A percentile compares a stretch with the other conserved stretches of the same genome.
These are phyloP conservation scores for Coprinopsis sp. DNA, from an alignment of 768 basidiomycete species.

Conservation along the genomic window DNA sequence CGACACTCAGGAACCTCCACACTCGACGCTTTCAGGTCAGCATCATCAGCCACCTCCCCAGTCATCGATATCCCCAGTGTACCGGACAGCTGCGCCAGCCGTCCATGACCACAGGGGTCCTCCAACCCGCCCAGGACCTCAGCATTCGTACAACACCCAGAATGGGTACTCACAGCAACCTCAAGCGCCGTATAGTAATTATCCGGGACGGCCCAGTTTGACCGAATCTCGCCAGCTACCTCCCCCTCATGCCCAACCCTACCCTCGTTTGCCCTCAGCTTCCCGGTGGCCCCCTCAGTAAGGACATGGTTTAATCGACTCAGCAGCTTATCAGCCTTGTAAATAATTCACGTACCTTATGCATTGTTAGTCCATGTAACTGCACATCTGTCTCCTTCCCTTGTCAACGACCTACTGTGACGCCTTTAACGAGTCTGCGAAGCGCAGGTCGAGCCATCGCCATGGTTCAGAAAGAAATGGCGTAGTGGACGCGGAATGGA, in stretches of 20 bases:
- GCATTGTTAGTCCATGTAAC: neutral
- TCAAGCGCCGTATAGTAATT: constrained; percentile 12
- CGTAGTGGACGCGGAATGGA: too few species aligned
- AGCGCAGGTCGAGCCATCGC: too few species aligned
- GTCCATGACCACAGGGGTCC: constrained; percentile 4
- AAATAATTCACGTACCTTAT: constrained; percentile 13
- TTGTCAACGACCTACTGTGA: too few species aligned
- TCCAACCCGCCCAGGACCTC: constrained; percentile 8
- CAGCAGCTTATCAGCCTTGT: neutral
- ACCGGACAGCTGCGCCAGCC: too few species aligned
- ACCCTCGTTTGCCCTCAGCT: constrained; percentile 6
- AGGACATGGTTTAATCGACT: neutral
- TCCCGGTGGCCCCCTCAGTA: constrained; percentile 2
- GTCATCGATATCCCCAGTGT: neutral
- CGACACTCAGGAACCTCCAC: constrained; percentile 21
- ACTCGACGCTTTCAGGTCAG: constrained; percentile 9
- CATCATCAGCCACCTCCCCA: neutral
- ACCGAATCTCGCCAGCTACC: constrained; percentile 21
- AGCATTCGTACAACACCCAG: constrained; percentile 16
- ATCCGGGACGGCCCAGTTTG: constrained; percentile 13
- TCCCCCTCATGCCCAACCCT: constrained; percentile 16
- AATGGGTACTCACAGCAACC: constrained; percentile 17
- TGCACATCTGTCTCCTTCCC: too few species aligned
- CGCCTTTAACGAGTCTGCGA: too few species aligned
- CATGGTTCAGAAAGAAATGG: too few species aligned